These are phyloP conservation scores for Mycena chlorophos DNA, from an alignment of 768 basidiomycete species.

Conservation along the genomic window DNA sequence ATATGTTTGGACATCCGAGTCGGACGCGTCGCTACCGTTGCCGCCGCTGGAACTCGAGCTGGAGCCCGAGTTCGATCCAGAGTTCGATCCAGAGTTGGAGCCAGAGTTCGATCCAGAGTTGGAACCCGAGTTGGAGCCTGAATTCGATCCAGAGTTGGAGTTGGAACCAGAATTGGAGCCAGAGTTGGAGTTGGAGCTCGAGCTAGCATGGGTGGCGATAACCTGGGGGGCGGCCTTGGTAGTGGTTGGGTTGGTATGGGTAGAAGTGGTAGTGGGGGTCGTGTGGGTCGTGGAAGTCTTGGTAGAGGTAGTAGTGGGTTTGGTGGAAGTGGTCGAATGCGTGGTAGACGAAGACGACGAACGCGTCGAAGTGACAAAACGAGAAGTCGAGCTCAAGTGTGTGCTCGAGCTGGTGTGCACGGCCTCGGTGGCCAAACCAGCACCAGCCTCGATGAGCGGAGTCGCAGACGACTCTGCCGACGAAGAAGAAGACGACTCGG, in stretches of 20 bases:
- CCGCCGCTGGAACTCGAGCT: conserved; percentile 31
- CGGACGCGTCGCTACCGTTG: conserved; percentile 29
- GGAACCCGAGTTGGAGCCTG: background rate
- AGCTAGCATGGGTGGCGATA: background rate
- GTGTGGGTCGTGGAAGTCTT: conserved; percentile 12
- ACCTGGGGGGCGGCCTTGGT: conserved; percentile 7
- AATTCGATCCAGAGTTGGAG: conserved; percentile 18
- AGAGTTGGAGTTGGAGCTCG: conserved; percentile 12
- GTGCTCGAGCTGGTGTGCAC: conserved; percentile 14
- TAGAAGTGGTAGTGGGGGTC: conserved; percentile 6
- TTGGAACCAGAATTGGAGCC: conserved; percentile 9
- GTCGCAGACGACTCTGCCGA: conserved; percentile 21
- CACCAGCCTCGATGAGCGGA: no score
- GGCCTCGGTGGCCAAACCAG: no score
- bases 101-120: background rate
- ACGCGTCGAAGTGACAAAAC: conserved; percentile 20
- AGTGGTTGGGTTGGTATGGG: background rate
- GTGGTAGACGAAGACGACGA: conserved; percentile 23
- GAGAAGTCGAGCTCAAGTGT: conserved; percentile 14
- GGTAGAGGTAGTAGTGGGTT: conserved; percentile 18
- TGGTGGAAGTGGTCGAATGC: conserved; percentile 21
- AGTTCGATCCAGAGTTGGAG: conserved; percentile 18
- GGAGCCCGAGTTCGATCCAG: conserved; percentile 8
- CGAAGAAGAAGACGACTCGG: conserved; percentile 12
- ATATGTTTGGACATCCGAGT: conserved; percentile 52